phyloP scores from a whole-genome alignment of 163 green algal species.

The Prototheca cutis region DNA sequence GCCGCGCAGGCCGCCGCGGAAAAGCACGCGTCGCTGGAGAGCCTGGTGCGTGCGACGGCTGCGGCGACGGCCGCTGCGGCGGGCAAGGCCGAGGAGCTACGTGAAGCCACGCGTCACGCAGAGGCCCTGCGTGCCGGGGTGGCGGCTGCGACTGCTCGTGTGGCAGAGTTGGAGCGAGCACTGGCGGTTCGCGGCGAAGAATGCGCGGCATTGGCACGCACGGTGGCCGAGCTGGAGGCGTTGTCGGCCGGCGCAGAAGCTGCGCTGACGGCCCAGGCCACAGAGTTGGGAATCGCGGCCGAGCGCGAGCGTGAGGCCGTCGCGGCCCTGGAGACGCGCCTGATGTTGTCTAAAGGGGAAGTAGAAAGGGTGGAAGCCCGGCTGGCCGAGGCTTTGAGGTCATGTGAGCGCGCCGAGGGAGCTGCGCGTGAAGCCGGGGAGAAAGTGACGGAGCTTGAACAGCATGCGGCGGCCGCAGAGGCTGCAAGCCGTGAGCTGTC shows the following conservation, averaged over 20 bases:
- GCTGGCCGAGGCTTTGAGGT: not conserved
- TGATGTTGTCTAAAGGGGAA: too few relatives aligned
- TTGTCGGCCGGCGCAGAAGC: not conserved
- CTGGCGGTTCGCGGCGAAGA: not conserved
- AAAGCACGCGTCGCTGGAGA: slow-evolving; percentile 20
- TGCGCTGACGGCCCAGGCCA: not conserved
- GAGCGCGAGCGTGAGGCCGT: slow-evolving; percentile 2
- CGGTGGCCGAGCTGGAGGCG: slow-evolving; percentile 3
- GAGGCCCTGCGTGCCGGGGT: not conserved
- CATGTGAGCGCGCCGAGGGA: too few relatives aligned
- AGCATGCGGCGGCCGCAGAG: too few relatives aligned
- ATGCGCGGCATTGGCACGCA: not conserved
- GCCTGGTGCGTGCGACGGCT: slow-evolving; percentile 16
- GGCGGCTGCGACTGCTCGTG: not conserved
- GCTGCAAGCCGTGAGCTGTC: too few relatives aligned
- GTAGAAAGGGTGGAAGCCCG: not conserved
- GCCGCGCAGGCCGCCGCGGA: not conserved
- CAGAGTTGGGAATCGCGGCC: slow-evolving; percentile 3
- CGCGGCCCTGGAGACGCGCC: slow-evolving; percentile 3
- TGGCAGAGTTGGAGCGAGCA: not conserved
- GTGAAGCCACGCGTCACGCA: not conserved
- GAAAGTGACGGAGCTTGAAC: too few relatives aligned
- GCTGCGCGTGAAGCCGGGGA: too few relatives aligned
- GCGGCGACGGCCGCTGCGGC: slow-evolving; percentile 15
- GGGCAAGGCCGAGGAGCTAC: slow-evolving; percentile 5